phyloP scores from a whole-genome alignment of 805 yeast genomes.

The Pachysolen tannophilus region DNA sequence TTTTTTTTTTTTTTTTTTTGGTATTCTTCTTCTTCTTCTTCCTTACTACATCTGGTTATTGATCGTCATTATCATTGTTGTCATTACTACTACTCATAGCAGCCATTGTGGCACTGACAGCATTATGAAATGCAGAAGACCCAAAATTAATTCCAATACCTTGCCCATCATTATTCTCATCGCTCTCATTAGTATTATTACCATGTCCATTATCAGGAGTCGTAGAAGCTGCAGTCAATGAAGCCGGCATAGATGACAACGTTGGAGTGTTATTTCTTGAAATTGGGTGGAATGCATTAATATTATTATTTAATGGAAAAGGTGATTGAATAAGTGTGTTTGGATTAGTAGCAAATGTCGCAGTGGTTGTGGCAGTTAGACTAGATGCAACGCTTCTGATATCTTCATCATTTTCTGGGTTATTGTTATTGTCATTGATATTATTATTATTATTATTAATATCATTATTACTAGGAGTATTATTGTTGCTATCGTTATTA shows the following conservation, averaged over 20 bases:
- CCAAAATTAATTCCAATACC: conserved; percentile 8
- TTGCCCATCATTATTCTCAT: no score
- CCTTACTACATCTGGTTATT: no score
- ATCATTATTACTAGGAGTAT: conserved; percentile 1
- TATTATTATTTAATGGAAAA: not conserved
- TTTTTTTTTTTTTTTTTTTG: not conserved
- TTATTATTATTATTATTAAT: conserved; percentile 5
- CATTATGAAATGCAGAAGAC: conserved; percentile 9
- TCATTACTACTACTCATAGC: conserved; percentile 5
- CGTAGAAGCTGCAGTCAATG: conserved; percentile 8
- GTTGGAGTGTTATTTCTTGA: not conserved
- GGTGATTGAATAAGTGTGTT: no score
- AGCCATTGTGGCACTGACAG: conserved; percentile 8
- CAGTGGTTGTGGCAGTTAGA: not conserved
- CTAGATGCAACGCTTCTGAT: not conserved
- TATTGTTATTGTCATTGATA: conserved; percentile 3
- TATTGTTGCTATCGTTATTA: not conserved
- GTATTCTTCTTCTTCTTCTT: not conserved
- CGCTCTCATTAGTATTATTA: no score
- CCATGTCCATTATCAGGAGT: conserved; percentile 1
- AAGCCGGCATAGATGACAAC: conserved; percentile 4
- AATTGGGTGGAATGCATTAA: not conserved
- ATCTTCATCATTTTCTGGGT: conserved; percentile 1
- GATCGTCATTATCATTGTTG: not conserved
- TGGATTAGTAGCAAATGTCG: not conserved